Conservation (phyloP, 371 early-diverging fungal species). For the Sporodiniella umbellata region DNA sequence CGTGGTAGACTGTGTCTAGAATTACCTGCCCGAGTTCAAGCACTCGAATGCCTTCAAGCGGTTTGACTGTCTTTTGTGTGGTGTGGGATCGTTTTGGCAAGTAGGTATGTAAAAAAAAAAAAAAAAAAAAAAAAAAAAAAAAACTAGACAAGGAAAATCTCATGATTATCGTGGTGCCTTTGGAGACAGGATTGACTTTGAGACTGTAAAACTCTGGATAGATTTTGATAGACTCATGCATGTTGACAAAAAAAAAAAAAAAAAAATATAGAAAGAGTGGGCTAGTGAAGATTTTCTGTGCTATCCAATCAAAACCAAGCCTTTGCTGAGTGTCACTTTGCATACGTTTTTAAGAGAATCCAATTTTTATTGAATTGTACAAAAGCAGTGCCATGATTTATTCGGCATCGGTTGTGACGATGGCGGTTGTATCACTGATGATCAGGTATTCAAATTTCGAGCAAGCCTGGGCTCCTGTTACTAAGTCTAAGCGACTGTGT, state of each 20-base stretch:
- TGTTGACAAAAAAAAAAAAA: not conserved
- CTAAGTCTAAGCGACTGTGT: slow-evolving; percentile 1
- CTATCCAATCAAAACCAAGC: not conserved
- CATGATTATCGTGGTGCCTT: no score
- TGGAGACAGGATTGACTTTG: no score
- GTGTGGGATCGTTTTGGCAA: slow-evolving; percentile 5
- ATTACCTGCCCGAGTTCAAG: slow-evolving; percentile 53
- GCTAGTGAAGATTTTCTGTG: not conserved
- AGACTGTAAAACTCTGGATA: no score
- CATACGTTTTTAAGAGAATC: not conserved
- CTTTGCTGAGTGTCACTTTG: not conserved
- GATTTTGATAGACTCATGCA: no score
- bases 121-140: not conserved
- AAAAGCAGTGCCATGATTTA: not conserved
- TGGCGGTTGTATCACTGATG: slow-evolving; percentile 18
- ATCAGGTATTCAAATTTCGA: slow-evolving; percentile 24
- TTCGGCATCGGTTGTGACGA: not conserved
- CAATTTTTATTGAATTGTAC: no score
- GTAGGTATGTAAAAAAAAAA: not conserved
- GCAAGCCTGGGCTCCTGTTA: slow-evolving; percentile 21
- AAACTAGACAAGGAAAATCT: not conserved
- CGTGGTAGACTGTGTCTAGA: no score
- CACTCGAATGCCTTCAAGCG: slow-evolving; percentile 47
- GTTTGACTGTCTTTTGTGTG: slow-evolving; percentile 12
- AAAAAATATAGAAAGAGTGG: not conserved